Evolutionary conservation across 805 yeast genomes (phyloP).

Genomic region (Zygotorulaspora danielsina): DNA sequence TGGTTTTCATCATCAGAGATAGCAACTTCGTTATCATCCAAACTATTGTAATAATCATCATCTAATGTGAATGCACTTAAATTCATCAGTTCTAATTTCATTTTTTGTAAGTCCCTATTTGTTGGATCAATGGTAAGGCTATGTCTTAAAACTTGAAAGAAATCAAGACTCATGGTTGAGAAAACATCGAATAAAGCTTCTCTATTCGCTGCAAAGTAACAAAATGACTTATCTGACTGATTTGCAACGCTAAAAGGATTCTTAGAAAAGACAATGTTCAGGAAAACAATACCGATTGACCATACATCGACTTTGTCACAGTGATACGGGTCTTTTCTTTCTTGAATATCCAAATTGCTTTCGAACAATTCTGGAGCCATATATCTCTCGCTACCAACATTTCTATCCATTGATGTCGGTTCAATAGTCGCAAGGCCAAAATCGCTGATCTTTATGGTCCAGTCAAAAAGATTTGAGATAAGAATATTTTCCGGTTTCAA

Average conservation of each 20-base stretch:
- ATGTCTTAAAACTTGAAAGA: slow-evolving; percentile 76
- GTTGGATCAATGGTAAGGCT: slow-evolving; percentile 81
- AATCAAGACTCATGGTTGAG: slow-evolving; percentile 80
- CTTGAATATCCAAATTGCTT: slow-evolving; percentile 34
- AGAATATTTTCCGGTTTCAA: slow-evolving; percentile 77
- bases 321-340: slow-evolving; percentile 55
- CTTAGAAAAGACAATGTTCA: slow-evolving; percentile 82
- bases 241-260: slow-evolving; percentile 83
- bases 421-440: slow-evolving; percentile 66
- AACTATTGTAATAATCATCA: slow-evolving; percentile 53
- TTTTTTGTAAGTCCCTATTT: slow-evolving; percentile 62
- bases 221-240: slow-evolving; percentile 72
- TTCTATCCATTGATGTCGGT: slow-evolving; percentile 62
- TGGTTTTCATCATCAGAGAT: slow-evolving; percentile 16
- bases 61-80: slow-evolving; percentile 76
- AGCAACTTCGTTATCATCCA: slow-evolving; percentile 40
- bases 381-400: slow-evolving; percentile 84
- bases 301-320: slow-evolving; percentile 83
- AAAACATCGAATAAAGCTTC: slow-evolving; percentile 90
- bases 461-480: slow-evolving; percentile 44
- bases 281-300: slow-evolving; percentile 80
- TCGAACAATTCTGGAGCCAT: slow-evolving; percentile 95
- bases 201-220: slow-evolving; percentile 80
- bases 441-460: slow-evolving; percentile 62
- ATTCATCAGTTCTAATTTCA: slow-evolving; percentile 56